Conservation (phyloP, 176 grass and related monocot genomes). For the Canna indica region DNA sequence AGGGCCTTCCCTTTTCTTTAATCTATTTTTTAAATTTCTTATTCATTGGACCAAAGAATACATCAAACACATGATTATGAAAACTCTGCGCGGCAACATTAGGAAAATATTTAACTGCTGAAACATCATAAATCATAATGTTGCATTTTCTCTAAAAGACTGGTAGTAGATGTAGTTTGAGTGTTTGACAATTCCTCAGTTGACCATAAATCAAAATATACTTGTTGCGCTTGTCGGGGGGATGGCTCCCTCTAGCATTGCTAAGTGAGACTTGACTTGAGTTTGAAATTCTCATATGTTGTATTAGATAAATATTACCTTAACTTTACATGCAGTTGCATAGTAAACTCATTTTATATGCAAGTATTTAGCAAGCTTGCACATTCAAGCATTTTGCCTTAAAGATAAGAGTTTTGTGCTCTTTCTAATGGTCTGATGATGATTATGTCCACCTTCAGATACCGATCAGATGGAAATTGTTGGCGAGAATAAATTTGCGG, state of each 20-base stretch:
- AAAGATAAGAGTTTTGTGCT: slow-evolving; percentile 1
- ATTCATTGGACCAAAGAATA: too few relatives aligned
- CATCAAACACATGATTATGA: too few relatives aligned
- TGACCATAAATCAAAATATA: neutral
- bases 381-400: too few relatives aligned
- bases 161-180: neutral
- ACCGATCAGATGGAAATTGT: slow-evolving; percentile 44
- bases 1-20: too few relatives aligned
- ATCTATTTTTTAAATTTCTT: too few relatives aligned
- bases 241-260: neutral
- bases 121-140: neutral
- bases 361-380: neutral
- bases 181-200: neutral
- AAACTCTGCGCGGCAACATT: too few relatives aligned
- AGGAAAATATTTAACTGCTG: too few relatives aligned
- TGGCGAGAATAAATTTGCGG: slow-evolving; percentile 47
- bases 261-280: neutral
- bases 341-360: neutral
- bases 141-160: neutral
- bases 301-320: neutral
- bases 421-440: slow-evolving; percentile 4
- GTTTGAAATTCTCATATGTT: neutral
- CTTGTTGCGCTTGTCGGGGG: neutral
- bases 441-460: slow-evolving; percentile 20
- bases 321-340: neutral